A percentile compares a stretch with the other conserved stretches of the same genome.
Conservation (phyloP, 768 basidiomycete genomes). For the Amanita molliuscula region DNA sequence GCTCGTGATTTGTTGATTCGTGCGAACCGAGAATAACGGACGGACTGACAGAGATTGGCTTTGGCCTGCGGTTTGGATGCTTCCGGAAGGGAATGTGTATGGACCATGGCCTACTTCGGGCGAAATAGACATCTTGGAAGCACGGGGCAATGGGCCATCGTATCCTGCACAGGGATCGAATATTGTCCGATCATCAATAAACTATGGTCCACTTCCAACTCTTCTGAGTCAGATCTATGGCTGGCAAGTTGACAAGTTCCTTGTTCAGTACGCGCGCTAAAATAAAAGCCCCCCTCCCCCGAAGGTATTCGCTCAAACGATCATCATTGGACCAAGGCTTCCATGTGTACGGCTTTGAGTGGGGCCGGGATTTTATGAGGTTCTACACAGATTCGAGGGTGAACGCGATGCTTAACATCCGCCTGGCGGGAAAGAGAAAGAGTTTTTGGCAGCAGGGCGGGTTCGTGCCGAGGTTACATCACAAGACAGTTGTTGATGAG, state of each 20-base stretch:
- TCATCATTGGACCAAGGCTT: constrained; percentile 43
- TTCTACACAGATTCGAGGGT: constrained; percentile 70
- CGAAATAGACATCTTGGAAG: constrained; percentile 49
- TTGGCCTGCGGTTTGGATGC: constrained; percentile 71
- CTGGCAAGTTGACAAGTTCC: constrained; percentile 46
- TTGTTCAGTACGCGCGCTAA: constrained; percentile 24
- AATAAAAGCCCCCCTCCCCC: constrained; percentile 3
- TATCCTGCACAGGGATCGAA: constrained; percentile 50
- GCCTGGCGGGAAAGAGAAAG: constrained; percentile 36
- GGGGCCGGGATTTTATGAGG: constrained; percentile 61
- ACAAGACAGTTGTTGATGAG: not conserved
- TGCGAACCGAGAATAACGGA: not conserved
- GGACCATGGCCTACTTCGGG: constrained; percentile 53
- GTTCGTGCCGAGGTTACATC: constrained; percentile 20
- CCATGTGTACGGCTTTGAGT: constrained; percentile 73
- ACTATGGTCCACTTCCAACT: constrained; percentile 50
- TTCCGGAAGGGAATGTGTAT: constrained; percentile 52
- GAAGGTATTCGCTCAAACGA: constrained; percentile 27
- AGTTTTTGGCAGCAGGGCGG: constrained; percentile 61
- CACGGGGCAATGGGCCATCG: constrained; percentile 47
- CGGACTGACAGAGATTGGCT: constrained; percentile 41
- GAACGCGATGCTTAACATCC: constrained; percentile 47
- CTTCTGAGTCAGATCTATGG: constrained; percentile 48
- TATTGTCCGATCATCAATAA: constrained; percentile 48
- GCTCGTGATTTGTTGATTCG: constrained; percentile 24